A percentile compares a stretch with the other conserved stretches of the same genome.
Evolutionary conservation across 768 basidiomycete species (phyloP).

Genomic region (Psilocybe cyanescens): DNA sequence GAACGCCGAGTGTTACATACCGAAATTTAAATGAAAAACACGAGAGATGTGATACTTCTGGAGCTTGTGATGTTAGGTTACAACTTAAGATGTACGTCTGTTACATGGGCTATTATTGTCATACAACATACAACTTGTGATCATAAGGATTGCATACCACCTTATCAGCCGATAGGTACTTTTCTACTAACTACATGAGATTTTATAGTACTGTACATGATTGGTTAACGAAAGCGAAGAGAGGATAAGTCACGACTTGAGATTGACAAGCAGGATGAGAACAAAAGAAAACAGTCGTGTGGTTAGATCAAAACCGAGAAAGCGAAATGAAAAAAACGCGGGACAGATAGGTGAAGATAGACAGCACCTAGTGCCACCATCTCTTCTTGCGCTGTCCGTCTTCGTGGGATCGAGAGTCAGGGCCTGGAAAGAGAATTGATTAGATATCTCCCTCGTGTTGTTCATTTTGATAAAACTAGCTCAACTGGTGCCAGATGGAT

Average conservation of each 20-base stretch:
- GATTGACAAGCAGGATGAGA: background rate
- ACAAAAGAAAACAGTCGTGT: background rate
- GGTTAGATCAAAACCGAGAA: background rate
- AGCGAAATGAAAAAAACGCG: conserved; percentile 15
- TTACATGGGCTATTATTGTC: background rate
- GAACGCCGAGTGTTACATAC: background rate
- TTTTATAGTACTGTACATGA: background rate
- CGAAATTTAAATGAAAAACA: background rate
- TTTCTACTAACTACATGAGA: background rate
- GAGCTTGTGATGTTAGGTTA: too few relatives aligned
- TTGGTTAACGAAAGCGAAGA: background rate
- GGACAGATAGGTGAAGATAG: background rate
- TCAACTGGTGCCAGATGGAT: conserved; percentile 9
- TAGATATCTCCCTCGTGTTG: conserved; percentile 8
- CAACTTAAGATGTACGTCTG: too few relatives aligned
- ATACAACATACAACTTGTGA: background rate
- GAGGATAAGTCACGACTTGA: background rate
- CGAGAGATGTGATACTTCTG: background rate
- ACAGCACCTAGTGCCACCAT: conserved; percentile 19
- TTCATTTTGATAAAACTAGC: conserved; percentile 1
- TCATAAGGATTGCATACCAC: conserved; percentile 1
- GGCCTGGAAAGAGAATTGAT: conserved; percentile 14
- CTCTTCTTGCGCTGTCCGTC: conserved; percentile 21
- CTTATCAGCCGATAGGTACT: background rate
- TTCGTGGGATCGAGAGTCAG: conserved; percentile 14